Base-by-base conservation (phyloP, 148 eudicot genomes). In the Camellia sinensis region DNA sequence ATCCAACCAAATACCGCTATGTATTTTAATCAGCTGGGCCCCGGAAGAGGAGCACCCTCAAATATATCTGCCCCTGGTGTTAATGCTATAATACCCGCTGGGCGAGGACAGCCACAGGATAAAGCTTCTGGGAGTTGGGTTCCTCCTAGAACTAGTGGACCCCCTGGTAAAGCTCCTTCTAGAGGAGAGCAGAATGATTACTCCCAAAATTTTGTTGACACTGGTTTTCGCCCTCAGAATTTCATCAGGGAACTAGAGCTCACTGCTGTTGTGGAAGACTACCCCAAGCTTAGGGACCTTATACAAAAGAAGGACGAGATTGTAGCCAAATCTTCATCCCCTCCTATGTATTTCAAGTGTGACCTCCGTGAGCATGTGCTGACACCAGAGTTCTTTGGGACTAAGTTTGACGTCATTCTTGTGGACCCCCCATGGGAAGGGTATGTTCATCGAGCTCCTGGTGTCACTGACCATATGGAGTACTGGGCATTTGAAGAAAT, bases 351-450 rank as follows among this genome's bases (percentile, higher is more conserved):
- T 84, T 84, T 86, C 71, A 93, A 92, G 82, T 91, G 95, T 77
- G 99, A 95, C 75, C 87, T 95, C 77, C 91, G 81, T 19, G 99
- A 93, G 59, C 92, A 90, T 84, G 93, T 80, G 65, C 84, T 96
- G 69, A 87, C 98, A 22, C 91, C 97, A 3, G 99, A 96, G 65
- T 87, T 91, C 74, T 93, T 93, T 80, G 98, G 97, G 60, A 93
- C 98, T 70, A 96, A 96, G 86, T 96, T 96, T 91, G 98, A 96
- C 83, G 99, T 96, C 62, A 96, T 96, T 88, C 95, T 96, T 56
- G 91, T 93, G 70, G 99, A 96, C 63, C 98, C 98, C 9, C 99
- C 99, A 52, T 93, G 98, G 99, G 98, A 96, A 85, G 99, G 93
- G 87, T 96, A 96, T 85, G 94, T 93, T 81, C 99, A 95, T 84